phyloP scores from a whole-genome alignment of 1,284 basidiomycete species.

The Phylloporus gajari region DNA sequence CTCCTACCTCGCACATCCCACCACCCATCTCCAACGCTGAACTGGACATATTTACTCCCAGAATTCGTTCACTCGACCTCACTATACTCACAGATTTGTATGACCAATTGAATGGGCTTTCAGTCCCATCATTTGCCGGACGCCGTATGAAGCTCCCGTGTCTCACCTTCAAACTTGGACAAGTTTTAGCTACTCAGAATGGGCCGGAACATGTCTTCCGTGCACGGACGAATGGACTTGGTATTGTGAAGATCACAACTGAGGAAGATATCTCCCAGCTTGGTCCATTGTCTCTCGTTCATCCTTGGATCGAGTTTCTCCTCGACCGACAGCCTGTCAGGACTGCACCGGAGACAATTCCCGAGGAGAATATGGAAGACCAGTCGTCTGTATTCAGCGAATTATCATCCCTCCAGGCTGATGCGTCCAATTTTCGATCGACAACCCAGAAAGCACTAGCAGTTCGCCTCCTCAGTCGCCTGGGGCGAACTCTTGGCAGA shows the following conservation, averaged over 20 bases:
- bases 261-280: constrained; percentile 2
- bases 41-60: not conserved
- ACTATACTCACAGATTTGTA: not conserved
- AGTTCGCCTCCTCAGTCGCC: not conserved
- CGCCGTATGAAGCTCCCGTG: too few species aligned
- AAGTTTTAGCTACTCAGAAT: not conserved
- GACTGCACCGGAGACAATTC: not conserved
- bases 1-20: too few species aligned
- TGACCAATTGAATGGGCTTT: constrained; percentile 2
- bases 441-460: not conserved
- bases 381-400: too few species aligned
- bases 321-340: not conserved
- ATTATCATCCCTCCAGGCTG: too few species aligned
- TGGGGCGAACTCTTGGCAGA: not conserved
- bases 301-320: not conserved
- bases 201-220: too few species aligned
- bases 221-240: too few species aligned
- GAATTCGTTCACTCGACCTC: not conserved
- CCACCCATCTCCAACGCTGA: not conserved
- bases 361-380: not conserved
- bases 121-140: too few species aligned
- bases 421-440: too few species aligned
- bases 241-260: not conserved
- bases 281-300: not conserved
- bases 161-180: constrained; percentile 11